phyloP scores from a whole-genome alignment of 2,329 filamentous ascomycete species.

The Penicillium aurantiogriseum region DNA sequence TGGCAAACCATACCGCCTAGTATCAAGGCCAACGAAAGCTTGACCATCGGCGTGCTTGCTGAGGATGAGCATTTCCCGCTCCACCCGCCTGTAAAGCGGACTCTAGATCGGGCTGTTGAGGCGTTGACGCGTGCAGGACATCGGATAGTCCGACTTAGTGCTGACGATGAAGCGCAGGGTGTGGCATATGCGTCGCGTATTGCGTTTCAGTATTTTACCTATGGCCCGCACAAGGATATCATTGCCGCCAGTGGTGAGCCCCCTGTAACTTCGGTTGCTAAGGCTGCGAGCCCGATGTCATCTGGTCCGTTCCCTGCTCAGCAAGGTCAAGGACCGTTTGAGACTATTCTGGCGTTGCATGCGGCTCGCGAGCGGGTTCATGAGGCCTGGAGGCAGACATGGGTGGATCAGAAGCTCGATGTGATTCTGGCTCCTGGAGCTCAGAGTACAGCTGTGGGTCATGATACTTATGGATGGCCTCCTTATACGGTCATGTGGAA shows the following conservation, averaged over 20 bases:
- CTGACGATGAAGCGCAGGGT: slow-evolving; percentile 26
- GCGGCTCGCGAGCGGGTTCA: slow-evolving; percentile 35
- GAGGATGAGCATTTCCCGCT: slow-evolving; percentile 51
- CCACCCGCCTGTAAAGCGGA: slow-evolving; percentile 51
- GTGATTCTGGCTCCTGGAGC: slow-evolving; percentile 51
- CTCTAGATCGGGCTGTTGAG: slow-evolving; percentile 43
- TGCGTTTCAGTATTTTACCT: slow-evolving; percentile 43
- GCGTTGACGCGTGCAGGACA: slow-evolving; percentile 48
- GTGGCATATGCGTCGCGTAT: slow-evolving; percentile 35
- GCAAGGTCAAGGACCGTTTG: slow-evolving; percentile 30
- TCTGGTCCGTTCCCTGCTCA: slow-evolving; percentile 31
- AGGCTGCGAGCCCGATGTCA: slow-evolving; percentile 21
- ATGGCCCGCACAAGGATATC: slow-evolving; percentile 26
- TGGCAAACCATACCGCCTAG: slow-evolving; percentile 42
- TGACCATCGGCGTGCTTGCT: slow-evolving; percentile 52
- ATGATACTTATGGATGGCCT: slow-evolving; percentile 46
- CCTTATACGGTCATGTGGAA: slow-evolving; percentile 54
- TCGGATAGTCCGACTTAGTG: slow-evolving; percentile 40
- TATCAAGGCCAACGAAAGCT: slow-evolving; percentile 2
- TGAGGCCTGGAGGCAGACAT: slow-evolving; percentile 44
- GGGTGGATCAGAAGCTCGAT: slow-evolving; percentile 49
- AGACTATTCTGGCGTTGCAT: slow-evolving; percentile 46
- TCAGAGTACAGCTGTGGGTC: slow-evolving; percentile 51
- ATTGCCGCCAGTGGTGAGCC: slow-evolving; percentile 47
- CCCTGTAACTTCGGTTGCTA: slow-evolving; percentile 42